Base-by-base conservation (phyloP, 2,329 filamentous ascomycete species). In the Westerdykella ornata region DNA sequence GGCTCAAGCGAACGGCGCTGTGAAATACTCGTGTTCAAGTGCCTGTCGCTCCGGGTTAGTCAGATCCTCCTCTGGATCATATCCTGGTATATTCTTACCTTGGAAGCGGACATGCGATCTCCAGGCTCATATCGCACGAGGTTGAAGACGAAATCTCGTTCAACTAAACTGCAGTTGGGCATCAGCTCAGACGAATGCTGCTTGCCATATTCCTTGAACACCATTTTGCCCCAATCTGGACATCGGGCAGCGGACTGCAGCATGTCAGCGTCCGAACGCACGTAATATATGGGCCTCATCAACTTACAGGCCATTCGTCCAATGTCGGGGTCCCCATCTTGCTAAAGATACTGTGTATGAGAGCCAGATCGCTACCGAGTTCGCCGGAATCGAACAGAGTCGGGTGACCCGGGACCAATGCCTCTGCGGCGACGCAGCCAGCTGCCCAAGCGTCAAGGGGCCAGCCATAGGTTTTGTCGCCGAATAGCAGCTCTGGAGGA, bases 311-410 rank as follows among this genome's bases (percentile, higher is more conserved):
- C 92, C 92, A 98, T 0, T 72, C 80, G 39, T 82, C 72, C n/a
- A 74, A 66, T 34, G 84, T 84, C 0, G 92, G 92, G 1, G 89
- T 96, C 1, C 94, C 94, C 5, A 98, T 66, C 1, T 84, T 94
- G 66, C 85, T 82, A 68, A 98, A 97, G 28, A 97, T 90, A 57
- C 88, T 95, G 39, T 89, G 75, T 42, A 98, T 90, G 38, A 98
- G 72, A 0, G 87, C 85, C 30, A 98, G 73, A 66, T 98, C 92
- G 59, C 86, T 97, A 0, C 94, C 92, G 38, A 97, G 76, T 53
- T 94, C 87, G 1, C 88, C 85, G 3, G 88, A 86, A 60, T 92
- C 84, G 53, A 98, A 97, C 1, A 97, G 72, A 0, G 84, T 75
- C 45, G 69, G 34, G 69, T 80, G 52, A 61, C 73, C 49, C 50